Percentiles rank a stretch among this genome's conserved stretches.
phyloP scores from a whole-genome alignment of 768 basidiomycete genomes.

The Mycena epipterygia region DNA sequence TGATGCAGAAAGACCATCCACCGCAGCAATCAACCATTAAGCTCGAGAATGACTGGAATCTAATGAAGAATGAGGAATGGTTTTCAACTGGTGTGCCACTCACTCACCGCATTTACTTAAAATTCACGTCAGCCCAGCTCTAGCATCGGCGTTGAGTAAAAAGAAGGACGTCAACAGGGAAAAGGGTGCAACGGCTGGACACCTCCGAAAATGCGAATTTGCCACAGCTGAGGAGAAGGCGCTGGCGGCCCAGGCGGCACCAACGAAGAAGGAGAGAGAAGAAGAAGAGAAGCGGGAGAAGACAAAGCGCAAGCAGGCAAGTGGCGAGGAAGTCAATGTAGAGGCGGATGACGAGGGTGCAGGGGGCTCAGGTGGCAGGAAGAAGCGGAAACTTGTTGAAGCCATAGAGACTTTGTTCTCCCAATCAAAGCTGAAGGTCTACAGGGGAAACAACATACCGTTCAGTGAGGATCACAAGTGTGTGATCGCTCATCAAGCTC shows the following conservation, averaged over 20 bases:
- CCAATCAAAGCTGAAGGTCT: slow-evolving; percentile 29
- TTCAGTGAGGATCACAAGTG: slow-evolving; percentile 24
- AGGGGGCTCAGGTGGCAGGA: slow-evolving; percentile 9
- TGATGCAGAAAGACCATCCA: neutral
- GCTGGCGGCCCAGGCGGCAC: slow-evolving; percentile 3
- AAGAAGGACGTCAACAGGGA: slow-evolving; percentile 4
- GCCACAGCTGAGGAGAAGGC: slow-evolving; percentile 13
- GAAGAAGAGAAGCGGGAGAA: slow-evolving; percentile 2
- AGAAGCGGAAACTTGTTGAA: slow-evolving; percentile 26
- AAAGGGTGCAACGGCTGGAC: slow-evolving; percentile 18
- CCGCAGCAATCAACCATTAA: slow-evolving; percentile 4
- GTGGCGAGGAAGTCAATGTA: slow-evolving; percentile 5
- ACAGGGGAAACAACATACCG: slow-evolving; percentile 32
- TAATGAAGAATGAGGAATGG: slow-evolving; percentile 5
- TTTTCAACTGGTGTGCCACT: neutral
- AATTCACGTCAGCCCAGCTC: neutral
- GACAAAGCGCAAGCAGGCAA: slow-evolving; percentile 8
- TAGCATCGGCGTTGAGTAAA: neutral
- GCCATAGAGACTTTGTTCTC: slow-evolving; percentile 7
- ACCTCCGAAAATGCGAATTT: neutral
- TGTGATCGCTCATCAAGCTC: slow-evolving; percentile 20
- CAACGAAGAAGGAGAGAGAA: slow-evolving; percentile 19
- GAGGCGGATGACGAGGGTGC: slow-evolving; percentile 32
- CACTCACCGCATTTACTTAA: neutral
- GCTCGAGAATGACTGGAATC: neutral